phyloP scores from a whole-genome alignment of 2,329 filamentous ascomycete species.

The Alternaria alternata region DNA sequence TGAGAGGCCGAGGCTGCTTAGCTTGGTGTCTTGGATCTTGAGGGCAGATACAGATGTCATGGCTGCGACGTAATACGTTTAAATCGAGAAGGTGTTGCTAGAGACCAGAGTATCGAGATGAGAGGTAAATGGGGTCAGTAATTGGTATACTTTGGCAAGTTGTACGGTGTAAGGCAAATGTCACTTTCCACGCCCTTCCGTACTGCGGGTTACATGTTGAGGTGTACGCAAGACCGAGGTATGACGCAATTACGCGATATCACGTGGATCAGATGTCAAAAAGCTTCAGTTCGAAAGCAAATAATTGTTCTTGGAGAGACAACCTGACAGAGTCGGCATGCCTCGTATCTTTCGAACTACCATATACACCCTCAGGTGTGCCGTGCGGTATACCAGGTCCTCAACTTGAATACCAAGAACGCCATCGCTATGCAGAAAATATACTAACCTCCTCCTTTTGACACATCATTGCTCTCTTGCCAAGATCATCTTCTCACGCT shows the following conservation, averaged over 20 bases:
- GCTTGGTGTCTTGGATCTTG: slow-evolving; percentile 40
- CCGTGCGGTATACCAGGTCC: background rate
- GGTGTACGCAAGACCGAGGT: background rate
- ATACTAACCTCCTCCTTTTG: slow-evolving; percentile 4
- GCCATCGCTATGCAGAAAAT: slow-evolving; percentile 46
- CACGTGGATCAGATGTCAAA: background rate
- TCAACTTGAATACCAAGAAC: slow-evolving; percentile 24
- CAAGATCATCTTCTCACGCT: slow-evolving; percentile 93
- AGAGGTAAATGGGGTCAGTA: background rate
- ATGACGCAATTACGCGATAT: slow-evolving; percentile 21
- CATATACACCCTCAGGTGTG: slow-evolving; percentile 1
- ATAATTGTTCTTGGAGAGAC: background rate
- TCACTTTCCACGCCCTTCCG: slow-evolving; percentile 4
- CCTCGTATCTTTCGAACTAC: slow-evolving; percentile 1
- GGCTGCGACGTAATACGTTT: background rate
- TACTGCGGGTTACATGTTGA: background rate
- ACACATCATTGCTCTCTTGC: slow-evolving; percentile 65
- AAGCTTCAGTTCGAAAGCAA: background rate
- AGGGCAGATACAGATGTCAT: slow-evolving; percentile 35
- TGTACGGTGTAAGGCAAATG: background rate
- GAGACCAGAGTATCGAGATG: background rate
- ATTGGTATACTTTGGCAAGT: background rate
- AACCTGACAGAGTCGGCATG: background rate
- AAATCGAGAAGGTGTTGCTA: background rate
- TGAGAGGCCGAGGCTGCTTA: slow-evolving; percentile 35